These are phyloP conservation scores for Lactarius pseudohatsudake DNA, from an alignment of 768 basidiomycete genomes.

Conservation along the genomic window DNA sequence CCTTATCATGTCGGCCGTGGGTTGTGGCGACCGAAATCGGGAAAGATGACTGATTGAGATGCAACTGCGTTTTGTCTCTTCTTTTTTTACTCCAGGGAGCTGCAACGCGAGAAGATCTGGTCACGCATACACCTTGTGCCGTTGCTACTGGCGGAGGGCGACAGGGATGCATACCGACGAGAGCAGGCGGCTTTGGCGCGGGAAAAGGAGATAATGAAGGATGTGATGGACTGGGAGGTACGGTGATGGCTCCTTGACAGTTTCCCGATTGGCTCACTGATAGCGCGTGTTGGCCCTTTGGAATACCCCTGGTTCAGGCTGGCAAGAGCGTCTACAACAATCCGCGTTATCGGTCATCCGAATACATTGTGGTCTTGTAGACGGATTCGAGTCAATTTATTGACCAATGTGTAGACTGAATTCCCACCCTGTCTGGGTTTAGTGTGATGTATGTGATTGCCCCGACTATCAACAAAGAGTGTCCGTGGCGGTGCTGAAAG, in stretches of 20 bases:
- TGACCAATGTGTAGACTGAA: not conserved
- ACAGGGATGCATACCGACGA: conserved; percentile 85
- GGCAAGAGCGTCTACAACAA: conserved; percentile 88
- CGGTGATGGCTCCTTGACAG: conserved; percentile 36
- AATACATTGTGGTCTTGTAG: conserved; percentile 61
- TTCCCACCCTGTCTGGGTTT: not conserved
- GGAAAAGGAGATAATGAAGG: conserved; percentile 93
- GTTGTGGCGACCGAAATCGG: conserved; percentile 22
- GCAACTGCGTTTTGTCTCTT: not conserved
- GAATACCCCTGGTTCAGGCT: conserved; percentile 47
- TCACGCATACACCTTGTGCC: conserved; percentile 94
- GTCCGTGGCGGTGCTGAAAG: conserved; percentile 15
- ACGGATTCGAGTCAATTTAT: conserved; percentile 19
- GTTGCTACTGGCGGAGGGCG: conserved; percentile 87
- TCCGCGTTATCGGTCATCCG: conserved; percentile 60
- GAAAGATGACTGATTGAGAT: conserved; percentile 24
- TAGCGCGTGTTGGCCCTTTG: conserved; percentile 24
- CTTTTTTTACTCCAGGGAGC: conserved; percentile 59
- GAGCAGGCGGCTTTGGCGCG: conserved; percentile 71
- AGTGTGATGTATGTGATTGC: not conserved
- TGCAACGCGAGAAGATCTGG: conserved; percentile 92
- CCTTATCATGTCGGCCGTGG: conserved; percentile 43
- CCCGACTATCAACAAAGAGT: too few species aligned
- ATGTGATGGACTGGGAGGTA: conserved; percentile 93
- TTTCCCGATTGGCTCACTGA: conserved; percentile 32